These are phyloP conservation scores for Melanomma pulvis-pyrius DNA, from an alignment of 495 filamentous ascomycete species.

Conservation along the genomic window DNA sequence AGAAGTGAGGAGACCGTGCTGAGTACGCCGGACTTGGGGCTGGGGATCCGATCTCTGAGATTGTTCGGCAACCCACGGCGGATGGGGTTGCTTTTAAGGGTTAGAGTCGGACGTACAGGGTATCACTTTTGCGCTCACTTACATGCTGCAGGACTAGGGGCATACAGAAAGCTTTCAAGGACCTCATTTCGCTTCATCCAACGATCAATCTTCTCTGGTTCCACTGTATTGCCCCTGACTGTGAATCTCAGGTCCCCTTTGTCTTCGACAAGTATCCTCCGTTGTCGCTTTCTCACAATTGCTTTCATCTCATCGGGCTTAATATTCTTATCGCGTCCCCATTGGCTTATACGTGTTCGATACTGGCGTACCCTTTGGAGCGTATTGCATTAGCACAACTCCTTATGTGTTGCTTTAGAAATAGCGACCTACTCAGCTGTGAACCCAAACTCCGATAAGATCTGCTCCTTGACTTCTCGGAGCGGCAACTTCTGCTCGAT, in stretches of 20 bases:
- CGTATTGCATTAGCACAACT: background rate
- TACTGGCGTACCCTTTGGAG: constrained; percentile 33
- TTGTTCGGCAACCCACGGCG: constrained; percentile 26
- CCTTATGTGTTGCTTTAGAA: background rate
- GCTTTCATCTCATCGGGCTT: constrained; percentile 42
- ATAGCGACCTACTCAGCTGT: constrained; percentile 25
- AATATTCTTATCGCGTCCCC: constrained; percentile 41
- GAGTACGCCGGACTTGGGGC: constrained; percentile 22
- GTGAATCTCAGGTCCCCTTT: constrained; percentile 20
- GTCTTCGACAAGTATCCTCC: constrained; percentile 32
- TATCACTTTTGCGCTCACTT: constrained; percentile 4
- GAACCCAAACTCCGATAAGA: constrained; percentile 26
- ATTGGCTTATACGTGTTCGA: constrained; percentile 38
- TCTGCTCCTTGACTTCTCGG: constrained; percentile 23
- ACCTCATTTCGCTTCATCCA: constrained; percentile 33
- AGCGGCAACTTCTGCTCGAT: constrained; percentile 25
- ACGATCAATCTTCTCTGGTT: constrained; percentile 29
- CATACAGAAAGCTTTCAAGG: constrained; percentile 19
- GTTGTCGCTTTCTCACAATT: constrained; percentile 39
- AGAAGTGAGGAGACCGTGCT: constrained; percentile 10
- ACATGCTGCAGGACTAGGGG: constrained; percentile 30
- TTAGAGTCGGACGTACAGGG: constrained; percentile 7
- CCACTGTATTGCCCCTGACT: constrained; percentile 28
- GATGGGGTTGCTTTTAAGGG: constrained; percentile 30
- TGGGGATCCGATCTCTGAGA: constrained; percentile 30